A percentile compares a stretch with the other conserved stretches of the same genome.
phyloP scores from a whole-genome alignment of 2,329 filamentous ascomycete genomes.

The Myriosclerotinia duriaeana region DNA sequence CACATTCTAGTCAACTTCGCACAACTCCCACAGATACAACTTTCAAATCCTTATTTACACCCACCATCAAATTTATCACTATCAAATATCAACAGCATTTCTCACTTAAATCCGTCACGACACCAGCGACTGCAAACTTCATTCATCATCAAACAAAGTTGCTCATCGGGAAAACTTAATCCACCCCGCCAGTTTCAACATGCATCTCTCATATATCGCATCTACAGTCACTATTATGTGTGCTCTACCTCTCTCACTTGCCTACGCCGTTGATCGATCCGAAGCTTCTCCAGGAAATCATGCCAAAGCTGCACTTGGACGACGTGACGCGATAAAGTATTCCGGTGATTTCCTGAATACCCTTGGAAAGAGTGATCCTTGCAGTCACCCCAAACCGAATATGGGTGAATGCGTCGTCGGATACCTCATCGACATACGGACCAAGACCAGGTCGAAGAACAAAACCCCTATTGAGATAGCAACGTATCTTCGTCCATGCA shows the following conservation, averaged over 20 bases:
- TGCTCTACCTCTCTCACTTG: neutral
- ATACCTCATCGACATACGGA: neutral
- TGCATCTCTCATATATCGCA: neutral
- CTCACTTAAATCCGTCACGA: too few relatives aligned
- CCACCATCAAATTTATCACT: too few relatives aligned
- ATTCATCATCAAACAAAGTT: neutral
- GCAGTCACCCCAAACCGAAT: too few relatives aligned
- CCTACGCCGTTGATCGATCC: neutral
- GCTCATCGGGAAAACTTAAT: too few relatives aligned
- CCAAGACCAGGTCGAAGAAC: neutral
- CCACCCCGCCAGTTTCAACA: neutral
- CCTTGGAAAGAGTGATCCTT: too few relatives aligned
- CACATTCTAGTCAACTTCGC: too few relatives aligned
- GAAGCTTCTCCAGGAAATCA: neutral
- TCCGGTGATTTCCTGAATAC: too few relatives aligned
- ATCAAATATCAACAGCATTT: too few relatives aligned
- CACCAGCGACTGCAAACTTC: neutral
- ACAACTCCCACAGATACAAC: too few relatives aligned
- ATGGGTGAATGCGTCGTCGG: neutral
- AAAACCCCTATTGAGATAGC: neutral
- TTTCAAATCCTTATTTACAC: too few relatives aligned
- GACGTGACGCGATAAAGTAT: neutral
- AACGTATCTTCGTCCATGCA: neutral
- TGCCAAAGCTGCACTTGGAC: neutral
- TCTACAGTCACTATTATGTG: neutral